phyloP scores from a whole-genome alignment of 768 basidiomycete species.

The Macrolepiota albuminosa region DNA sequence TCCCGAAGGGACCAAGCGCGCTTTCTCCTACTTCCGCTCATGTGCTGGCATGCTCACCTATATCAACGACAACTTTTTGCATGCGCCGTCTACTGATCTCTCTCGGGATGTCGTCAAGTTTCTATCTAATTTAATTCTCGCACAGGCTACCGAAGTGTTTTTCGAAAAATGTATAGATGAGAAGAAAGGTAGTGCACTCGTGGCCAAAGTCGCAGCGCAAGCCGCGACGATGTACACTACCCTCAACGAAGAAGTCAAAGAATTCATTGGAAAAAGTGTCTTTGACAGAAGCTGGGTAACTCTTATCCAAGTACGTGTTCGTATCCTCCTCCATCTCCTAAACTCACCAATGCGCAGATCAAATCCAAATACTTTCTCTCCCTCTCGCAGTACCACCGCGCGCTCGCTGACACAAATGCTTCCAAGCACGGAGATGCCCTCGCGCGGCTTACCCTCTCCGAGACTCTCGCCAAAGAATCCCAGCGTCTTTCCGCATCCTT shows the following conservation, averaged over 20 bases:
- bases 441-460: conserved; percentile 72
- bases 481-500: conserved; percentile 64
- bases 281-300: conserved; percentile 94
- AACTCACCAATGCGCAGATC: conserved; percentile 42
- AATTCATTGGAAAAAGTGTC: conserved; percentile 94
- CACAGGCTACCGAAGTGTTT: conserved; percentile 95
- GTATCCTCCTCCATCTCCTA: background rate
- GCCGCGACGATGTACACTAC: conserved; percentile 76
- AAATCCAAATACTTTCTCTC: conserved; percentile 91
- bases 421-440: conserved; percentile 86
- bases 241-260: conserved; percentile 89
- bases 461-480: conserved; percentile 81
- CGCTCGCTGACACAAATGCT: conserved; percentile 67
- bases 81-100: conserved; percentile 94
- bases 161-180: conserved; percentile 92
- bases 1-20: conserved; percentile 88
- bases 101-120: conserved; percentile 94
- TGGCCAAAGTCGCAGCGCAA: conserved; percentile 82
- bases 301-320: conserved; percentile 61
- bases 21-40: conserved; percentile 87
- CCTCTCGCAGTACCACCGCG: conserved; percentile 82
- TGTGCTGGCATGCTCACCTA: conserved; percentile 97
- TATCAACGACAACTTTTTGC: conserved; percentile 99
- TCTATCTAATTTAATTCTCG: conserved; percentile 79
- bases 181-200: conserved; percentile 76